These are phyloP conservation scores for Pezicula radicicola DNA, from an alignment of 2,329 filamentous ascomycete species.

Conservation along the genomic window DNA sequence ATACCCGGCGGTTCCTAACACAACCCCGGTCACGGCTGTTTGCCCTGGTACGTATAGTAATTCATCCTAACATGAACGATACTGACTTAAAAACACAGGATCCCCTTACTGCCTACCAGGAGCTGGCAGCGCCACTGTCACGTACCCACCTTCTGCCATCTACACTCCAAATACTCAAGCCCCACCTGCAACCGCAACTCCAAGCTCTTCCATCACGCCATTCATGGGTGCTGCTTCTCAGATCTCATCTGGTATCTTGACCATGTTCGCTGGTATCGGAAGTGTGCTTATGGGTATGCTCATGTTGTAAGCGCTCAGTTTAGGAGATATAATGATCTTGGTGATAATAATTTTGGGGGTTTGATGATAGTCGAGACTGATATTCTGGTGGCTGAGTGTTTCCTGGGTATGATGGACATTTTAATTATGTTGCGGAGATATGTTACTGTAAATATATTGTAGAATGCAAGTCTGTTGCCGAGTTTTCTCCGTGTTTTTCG, in stretches of 20 bases:
- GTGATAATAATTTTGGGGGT: neutral
- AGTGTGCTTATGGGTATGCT: neutral
- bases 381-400: neutral
- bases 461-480: neutral
- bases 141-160: neutral
- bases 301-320: neutral
- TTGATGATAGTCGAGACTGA: neutral
- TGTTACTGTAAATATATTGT: constrained; percentile 1
- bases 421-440: neutral
- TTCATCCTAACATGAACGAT: neutral
- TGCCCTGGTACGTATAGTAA: too few relatives aligned
- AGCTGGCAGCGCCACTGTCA: neutral
- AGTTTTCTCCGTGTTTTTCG: neutral
- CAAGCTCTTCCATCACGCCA: too few relatives aligned
- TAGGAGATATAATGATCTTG: neutral
- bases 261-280: neutral
- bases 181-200: too few relatives aligned
- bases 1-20: too few relatives aligned
- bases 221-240: neutral
- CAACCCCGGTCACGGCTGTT: too few relatives aligned
- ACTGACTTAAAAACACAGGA: neutral
- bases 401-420: neutral
- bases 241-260: neutral
- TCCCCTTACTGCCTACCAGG: neutral
- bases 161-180: neutral